Conservation (phyloP, 495 filamentous ascomycete genomes). For the Sordaria brevicollis region DNA sequence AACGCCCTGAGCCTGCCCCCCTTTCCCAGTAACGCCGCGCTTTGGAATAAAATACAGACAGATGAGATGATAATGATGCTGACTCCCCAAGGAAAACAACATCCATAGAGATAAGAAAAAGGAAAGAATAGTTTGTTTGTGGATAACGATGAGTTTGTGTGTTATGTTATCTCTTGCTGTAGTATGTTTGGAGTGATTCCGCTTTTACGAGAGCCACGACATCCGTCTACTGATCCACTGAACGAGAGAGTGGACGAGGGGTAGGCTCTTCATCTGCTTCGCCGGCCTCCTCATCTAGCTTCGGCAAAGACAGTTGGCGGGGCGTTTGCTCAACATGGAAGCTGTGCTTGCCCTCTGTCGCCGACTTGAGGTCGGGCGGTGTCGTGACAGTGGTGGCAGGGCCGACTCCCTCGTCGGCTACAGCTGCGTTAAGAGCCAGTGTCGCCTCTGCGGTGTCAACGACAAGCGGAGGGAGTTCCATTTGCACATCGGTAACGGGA, state of each 20-base stretch:
- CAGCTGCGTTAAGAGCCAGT: background rate
- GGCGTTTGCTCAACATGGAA: conserved; percentile 22
- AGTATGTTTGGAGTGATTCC: background rate
- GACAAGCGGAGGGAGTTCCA: conserved; percentile 8
- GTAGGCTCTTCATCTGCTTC: conserved; percentile 21
- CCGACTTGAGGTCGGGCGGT: conserved; percentile 7
- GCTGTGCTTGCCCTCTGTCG: background rate
- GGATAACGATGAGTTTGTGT: background rate
- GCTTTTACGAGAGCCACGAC: background rate
- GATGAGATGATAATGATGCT: conserved; percentile 2
- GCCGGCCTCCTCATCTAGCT: background rate
- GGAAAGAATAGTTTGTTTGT: too few species aligned
- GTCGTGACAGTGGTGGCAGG: conserved; percentile 16
- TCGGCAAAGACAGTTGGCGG: conserved; percentile 8
- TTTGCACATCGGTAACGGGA: conserved; percentile 21
- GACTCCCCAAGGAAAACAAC: background rate
- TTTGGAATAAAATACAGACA: conserved; percentile 1
- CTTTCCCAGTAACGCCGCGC: conserved; percentile 15
- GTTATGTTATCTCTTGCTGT: background rate
- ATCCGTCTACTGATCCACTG: conserved; percentile 2
- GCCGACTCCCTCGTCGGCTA: conserved; percentile 9
- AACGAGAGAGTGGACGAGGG: conserved; percentile 13
- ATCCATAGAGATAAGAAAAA: background rate
- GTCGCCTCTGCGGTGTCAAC: background rate
- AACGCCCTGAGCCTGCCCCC: too few species aligned